Base-by-base conservation (phyloP, 2,329 filamentous ascomycete species). In the Karstenula rhodostoma region DNA sequence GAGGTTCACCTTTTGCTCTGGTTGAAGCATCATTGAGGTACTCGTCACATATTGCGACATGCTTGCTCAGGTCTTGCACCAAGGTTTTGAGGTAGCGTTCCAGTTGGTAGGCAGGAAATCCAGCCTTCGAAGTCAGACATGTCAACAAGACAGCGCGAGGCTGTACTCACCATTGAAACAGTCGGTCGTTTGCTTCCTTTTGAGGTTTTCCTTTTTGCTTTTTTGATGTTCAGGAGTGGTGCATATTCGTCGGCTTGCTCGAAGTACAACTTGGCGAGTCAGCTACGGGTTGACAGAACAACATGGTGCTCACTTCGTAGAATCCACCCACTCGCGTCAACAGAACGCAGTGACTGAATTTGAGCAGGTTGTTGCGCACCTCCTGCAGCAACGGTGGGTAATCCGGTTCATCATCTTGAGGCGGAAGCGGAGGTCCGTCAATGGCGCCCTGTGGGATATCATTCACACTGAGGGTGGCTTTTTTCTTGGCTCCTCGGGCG, bases 21-120 rank as follows among this genome's bases (percentile, higher is more conserved):
- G 87, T 87, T 3, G 88, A 83, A 4, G 87, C 83, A 64, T 88
- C 85, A 71, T 95, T 91, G 19, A 90, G 88, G 69, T 96, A 94
- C 77, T 99, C 95, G 76, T 99, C 94, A 49, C 92, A 93, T 65
- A 99, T 90, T 50, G 95, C 95, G 63, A 99, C 95, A 78, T 96
- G 92, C 72, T 92, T 91, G 75, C 91, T 92, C 48, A 95, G 81
- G 73, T 98, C 95, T 75, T 97, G 90, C 3, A 99, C 95, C 22
- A 99, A 86, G 62, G 92, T 88, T 78, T 97, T 98, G 68, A 99
- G 86, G 77, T 93, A 97, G 25, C 93, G 89, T 73, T 98, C 94
- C 27, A 99, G 84, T 75, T 98, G 94, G 72, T 92, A 94, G 77
- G 92, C 93, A 19, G 94, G 95, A 69, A 99, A 99, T 1, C 95